These are phyloP conservation scores for Ampelocalamus luodianensis DNA, from an alignment of 176 grass and related monocot genomes.

Conservation along the genomic window DNA sequence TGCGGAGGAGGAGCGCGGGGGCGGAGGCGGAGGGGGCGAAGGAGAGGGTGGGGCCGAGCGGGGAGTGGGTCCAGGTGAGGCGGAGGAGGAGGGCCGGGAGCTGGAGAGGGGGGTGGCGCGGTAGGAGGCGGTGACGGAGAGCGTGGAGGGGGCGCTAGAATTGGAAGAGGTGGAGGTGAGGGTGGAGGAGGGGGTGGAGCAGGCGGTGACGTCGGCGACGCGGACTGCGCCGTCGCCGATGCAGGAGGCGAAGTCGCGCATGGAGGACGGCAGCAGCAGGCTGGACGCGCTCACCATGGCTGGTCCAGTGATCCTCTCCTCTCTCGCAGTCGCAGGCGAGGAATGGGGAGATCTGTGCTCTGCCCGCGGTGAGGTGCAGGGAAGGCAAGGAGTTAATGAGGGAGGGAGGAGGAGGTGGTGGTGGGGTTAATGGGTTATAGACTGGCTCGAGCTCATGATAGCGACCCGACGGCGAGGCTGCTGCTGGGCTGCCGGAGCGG, in stretches of 20 bases:
- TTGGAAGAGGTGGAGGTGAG: background rate
- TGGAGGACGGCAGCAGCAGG: slow-evolving; percentile 62
- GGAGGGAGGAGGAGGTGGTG: background rate
- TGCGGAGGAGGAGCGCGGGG: slow-evolving; percentile 46
- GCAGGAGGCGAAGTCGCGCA: slow-evolving; percentile 87
- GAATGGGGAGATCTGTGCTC: background rate
- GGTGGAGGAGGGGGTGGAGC: slow-evolving; percentile 54
- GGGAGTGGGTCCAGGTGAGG: slow-evolving; percentile 62
- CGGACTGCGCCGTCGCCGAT: slow-evolving; percentile 73
- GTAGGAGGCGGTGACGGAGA: slow-evolving; percentile 60
- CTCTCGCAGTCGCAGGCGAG: too few relatives aligned
- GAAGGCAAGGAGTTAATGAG: background rate
- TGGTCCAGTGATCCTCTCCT: background rate
- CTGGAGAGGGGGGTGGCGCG: background rate
- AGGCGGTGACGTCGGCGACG: slow-evolving; percentile 52
- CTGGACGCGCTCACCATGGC: slow-evolving; percentile 66
- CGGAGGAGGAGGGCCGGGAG: slow-evolving; percentile 49
- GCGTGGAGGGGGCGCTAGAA: background rate
- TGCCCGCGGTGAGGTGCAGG: background rate
- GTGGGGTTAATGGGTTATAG: background rate
- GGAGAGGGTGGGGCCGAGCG: slow-evolving; percentile 41
- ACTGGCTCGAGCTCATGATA: slow-evolving; percentile 6
- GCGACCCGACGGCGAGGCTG: slow-evolving; percentile 28
- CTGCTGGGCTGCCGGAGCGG: slow-evolving; percentile 22
- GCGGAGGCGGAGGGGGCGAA: slow-evolving; percentile 43